Percentiles rank a stretch among this genome's conserved stretches.
Conservation (phyloP, 495 filamentous ascomycete genomes). For the Penicillium daleae region DNA sequence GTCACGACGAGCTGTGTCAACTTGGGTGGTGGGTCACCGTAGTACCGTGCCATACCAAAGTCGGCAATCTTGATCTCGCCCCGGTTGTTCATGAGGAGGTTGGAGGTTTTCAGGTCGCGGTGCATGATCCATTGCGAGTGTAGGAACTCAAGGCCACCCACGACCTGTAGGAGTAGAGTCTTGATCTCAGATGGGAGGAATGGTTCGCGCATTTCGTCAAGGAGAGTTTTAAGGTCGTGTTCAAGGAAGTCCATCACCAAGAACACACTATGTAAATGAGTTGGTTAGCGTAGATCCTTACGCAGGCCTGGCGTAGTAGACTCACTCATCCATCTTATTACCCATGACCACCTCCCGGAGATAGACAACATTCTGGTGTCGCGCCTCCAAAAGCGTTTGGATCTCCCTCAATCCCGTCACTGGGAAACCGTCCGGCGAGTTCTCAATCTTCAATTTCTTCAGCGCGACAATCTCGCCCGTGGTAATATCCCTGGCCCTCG, state of each 20-base stretch:
- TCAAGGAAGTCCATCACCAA: conserved; percentile 98
- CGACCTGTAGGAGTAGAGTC: conserved; percentile 82
- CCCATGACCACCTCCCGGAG: conserved; percentile 88
- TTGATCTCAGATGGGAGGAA: conserved; percentile 94
- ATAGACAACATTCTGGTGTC: conserved; percentile 77
- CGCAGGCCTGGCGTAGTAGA: conserved; percentile 9
- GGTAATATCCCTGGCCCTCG: conserved; percentile 74
- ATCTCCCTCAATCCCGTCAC: conserved; percentile 94
- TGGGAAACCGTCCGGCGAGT: conserved; percentile 81
- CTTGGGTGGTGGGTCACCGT: conserved; percentile 78
- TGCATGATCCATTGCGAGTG: conserved; percentile 94
- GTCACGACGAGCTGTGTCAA: conserved; percentile 95
- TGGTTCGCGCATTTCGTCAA: conserved; percentile 91
- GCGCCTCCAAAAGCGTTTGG: conserved; percentile 63
- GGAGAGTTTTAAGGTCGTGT: conserved; percentile 94
- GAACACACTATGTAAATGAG: conserved; percentile 66
- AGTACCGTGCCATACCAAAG: conserved; percentile 96
- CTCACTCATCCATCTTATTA: conserved; percentile 75
- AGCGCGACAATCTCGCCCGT: conserved; percentile 90
- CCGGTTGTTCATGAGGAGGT: conserved; percentile 93
- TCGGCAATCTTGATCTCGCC: conserved; percentile 96
- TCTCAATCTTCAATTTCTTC: conserved; percentile 93
- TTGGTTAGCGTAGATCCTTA: conserved; percentile 11
- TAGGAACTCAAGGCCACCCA: conserved; percentile 80
- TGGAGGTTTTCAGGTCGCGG: conserved; percentile 95